Evolutionary conservation across 1,139 yeast genomes (phyloP), one percentile per base, ranked within the genome.

Genomic region (Schizosaccharomyces versatilis): DNA sequence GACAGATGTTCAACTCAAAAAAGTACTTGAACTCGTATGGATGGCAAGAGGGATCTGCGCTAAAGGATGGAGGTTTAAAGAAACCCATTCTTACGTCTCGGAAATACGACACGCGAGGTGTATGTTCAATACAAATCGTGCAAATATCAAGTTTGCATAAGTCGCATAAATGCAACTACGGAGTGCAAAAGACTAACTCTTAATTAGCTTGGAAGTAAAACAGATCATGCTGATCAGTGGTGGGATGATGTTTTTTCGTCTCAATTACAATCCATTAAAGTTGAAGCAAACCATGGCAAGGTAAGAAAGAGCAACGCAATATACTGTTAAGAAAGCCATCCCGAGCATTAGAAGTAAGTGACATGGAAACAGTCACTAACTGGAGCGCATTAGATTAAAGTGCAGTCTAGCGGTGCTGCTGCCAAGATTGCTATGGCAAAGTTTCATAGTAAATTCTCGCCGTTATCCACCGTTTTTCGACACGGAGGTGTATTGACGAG

Each of bases 21-120:
- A 47, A 54, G 24, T 53, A 51, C 15, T 41, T 56, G 36, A 41
- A 53, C n/a, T 51, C 56, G 12, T 55, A 52, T 36, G 58, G 58
- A 14, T 56, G 58, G 58, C 52, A 52, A 15, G 58, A 53, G n/a
- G 58, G 58, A 15, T 51, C 39, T 19, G 58, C 56, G 12, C 53
- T 56, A 10, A 54, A 54, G 14, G 52, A 51, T 9, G 58, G 58
- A 49, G 56, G 56, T 5, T 40, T 56, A 15, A 48, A 40, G 24
- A 52, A 55, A 15, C 56, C 58, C 7, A 54, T 56, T 44, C 49
- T 56, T 36, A 52, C 58, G 36, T 56, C 58, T 36, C 51, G 54
- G 36, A 56, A 56, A 54, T 44, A 52, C 17, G 56, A 56, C 24
- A 51, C 53, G 19, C 52, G 41, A 10, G 58, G 58, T 12, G 54